Evolutionary conservation across 805 yeast species (phyloP).

Genomic region (Candida palmyrensis): DNA sequence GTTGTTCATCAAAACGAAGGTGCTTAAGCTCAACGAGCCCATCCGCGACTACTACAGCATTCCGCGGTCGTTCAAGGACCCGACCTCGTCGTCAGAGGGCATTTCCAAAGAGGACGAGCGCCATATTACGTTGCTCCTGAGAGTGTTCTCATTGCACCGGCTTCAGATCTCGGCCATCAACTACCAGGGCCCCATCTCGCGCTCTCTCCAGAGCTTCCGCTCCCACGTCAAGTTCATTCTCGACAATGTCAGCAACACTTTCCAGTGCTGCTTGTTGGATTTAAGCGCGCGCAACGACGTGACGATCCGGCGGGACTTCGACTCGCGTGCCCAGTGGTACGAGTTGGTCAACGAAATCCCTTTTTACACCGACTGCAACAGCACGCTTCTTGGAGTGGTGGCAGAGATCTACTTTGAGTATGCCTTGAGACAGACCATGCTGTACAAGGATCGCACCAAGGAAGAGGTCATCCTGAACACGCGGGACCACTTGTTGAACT

Average conservation of each 20-base stretch:
- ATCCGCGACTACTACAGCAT: constrained; percentile 29
- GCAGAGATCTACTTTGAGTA: constrained; percentile 49
- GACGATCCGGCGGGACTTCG: constrained; percentile 40
- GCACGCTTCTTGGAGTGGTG: constrained; percentile 58
- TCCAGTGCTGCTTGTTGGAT: constrained; percentile 49
- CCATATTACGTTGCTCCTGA: constrained; percentile 27
- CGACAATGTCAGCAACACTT: constrained; percentile 45
- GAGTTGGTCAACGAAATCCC: constrained; percentile 54
- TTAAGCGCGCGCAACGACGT: constrained; percentile 42
- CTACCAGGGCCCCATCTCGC: constrained; percentile 68
- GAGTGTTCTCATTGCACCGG: constrained; percentile 31
- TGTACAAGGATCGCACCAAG: constrained; percentile 14
- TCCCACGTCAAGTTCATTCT: constrained; percentile 55
- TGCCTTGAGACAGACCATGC: constrained; percentile 23
- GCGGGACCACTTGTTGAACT: constrained; percentile 28
- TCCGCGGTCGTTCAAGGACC: constrained; percentile 26
- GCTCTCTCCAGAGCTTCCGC: constrained; percentile 60
- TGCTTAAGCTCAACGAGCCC: constrained; percentile 35
- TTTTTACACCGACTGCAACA: constrained; percentile 51
- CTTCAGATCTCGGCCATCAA: constrained; percentile 40
- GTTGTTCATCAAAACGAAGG: constrained; percentile 34
- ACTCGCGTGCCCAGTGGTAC: constrained; percentile 52
- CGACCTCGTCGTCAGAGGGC: constrained; percentile 10
- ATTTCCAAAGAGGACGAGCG: constrained; percentile 39
- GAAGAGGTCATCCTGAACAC: constrained; percentile 22